phyloP scores from a whole-genome alignment of 371 early-diverging fungal species.

The Actinomucor elegans region DNA sequence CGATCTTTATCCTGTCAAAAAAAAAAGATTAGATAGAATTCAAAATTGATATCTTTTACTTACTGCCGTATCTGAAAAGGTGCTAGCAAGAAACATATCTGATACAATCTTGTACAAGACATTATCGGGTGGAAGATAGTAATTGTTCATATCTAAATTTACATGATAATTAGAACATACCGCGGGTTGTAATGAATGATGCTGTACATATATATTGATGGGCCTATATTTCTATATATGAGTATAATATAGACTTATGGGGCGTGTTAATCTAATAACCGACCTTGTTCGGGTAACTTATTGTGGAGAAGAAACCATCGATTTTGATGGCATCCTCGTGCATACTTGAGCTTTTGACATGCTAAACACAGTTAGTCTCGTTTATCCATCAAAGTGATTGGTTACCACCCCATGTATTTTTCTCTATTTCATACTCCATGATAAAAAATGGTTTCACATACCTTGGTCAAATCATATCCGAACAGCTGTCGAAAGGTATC shows the following conservation, averaged over 20 bases:
- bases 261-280: background rate
- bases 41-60: background rate
- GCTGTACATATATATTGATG: conserved; percentile 49
- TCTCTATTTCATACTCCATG: too few species aligned
- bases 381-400: too few species aligned
- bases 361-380: conserved; percentile 15
- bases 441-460: too few species aligned
- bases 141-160: conserved; percentile 51
- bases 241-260: background rate
- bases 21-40: too few species aligned
- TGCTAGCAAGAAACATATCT: conserved; percentile 27
- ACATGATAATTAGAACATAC: background rate
- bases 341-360: conserved; percentile 23
- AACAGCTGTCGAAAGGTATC: conserved; percentile 40
- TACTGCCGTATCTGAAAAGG: conserved; percentile 17
- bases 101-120: conserved; percentile 40
- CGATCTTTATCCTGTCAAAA: background rate
- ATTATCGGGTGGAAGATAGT: conserved; percentile 34
- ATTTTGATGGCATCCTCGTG: conserved; percentile 22
- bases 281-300: conserved; percentile 52
- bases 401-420: too few species aligned
- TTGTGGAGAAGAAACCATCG: conserved; percentile 42
- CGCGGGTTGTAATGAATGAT: background rate
- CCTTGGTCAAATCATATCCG: conserved; percentile 29
- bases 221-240: conserved; percentile 14